These are phyloP conservation scores for Fusarium torulosum DNA, from an alignment of 2,329 filamentous ascomycete species.

Conservation along the genomic window DNA sequence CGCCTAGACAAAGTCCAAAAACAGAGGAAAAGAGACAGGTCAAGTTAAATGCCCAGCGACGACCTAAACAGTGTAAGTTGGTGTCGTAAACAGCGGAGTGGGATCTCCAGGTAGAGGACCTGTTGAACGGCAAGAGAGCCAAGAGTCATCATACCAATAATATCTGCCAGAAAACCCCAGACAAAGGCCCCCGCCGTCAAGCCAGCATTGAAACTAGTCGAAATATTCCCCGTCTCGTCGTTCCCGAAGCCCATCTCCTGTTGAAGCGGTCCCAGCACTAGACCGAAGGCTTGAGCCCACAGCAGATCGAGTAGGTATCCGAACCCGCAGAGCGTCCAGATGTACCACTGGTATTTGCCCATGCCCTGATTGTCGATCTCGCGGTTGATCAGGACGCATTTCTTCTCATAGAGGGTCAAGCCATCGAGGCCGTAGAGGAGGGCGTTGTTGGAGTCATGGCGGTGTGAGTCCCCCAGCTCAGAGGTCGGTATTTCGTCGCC, in stretches of 20 bases:
- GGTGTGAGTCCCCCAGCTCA: constrained; percentile 3
- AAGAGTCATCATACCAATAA: constrained; percentile 52
- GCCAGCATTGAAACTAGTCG: constrained; percentile 65
- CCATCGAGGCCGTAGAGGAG: constrained; percentile 38
- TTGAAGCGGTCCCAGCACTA: constrained; percentile 65
- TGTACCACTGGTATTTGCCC: constrained; percentile 66
- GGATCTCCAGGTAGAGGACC: constrained; percentile 13
- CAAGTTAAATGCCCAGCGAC: constrained; percentile 69
- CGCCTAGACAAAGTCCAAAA: constrained; percentile 66
- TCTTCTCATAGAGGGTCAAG: constrained; percentile 52
- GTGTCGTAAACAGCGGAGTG: rapidly evolving
- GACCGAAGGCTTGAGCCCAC: constrained; percentile 70
- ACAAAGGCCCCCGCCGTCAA: constrained; percentile 67
- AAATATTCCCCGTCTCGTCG: constrained; percentile 60
- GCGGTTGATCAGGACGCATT: constrained; percentile 53
- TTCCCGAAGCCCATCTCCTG: constrained; percentile 67
- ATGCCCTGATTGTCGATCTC: constrained; percentile 66
- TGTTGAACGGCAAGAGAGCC: neutral
- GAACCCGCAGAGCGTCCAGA: constrained; percentile 66
- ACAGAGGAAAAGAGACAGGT: constrained; percentile 67
- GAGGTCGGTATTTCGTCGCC: constrained; percentile 1
- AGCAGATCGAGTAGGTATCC: constrained; percentile 68
- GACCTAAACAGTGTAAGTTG: constrained; percentile 47
- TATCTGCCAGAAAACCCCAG: constrained; percentile 68
- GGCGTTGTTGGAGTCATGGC: neutral